These are phyloP conservation scores for Coleophoma eucalyptorum DNA, from an alignment of 2,329 filamentous ascomycete species.

Conservation along the genomic window DNA sequence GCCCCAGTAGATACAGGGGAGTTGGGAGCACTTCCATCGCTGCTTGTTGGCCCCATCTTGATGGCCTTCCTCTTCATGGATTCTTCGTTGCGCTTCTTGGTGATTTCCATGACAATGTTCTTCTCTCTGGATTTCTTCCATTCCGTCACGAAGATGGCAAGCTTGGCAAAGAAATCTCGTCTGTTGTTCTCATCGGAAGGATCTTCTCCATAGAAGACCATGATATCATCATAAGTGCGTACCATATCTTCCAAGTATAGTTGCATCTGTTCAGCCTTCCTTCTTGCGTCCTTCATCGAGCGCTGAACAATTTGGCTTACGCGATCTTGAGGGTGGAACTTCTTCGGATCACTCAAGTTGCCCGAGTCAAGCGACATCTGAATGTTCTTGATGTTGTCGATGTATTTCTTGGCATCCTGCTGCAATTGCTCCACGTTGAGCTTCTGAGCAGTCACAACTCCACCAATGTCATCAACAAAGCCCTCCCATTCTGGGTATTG, in stretches of 20 bases:
- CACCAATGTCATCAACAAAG: slow-evolving; percentile 79
- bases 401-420: slow-evolving; percentile 83
- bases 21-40: slow-evolving; percentile 43
- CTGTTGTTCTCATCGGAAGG: slow-evolving; percentile 86
- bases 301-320: slow-evolving; percentile 88
- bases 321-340: slow-evolving; percentile 96
- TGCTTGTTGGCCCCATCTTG: slow-evolving; percentile 51
- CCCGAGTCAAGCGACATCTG: slow-evolving; percentile 89
- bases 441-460: slow-evolving; percentile 78
- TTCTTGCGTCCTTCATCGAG: slow-evolving; percentile 91
- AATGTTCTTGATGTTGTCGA: slow-evolving; percentile 90
- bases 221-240: slow-evolving; percentile 88
- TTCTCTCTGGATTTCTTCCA: slow-evolving; percentile 97
- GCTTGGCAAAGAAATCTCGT: slow-evolving; percentile 91
- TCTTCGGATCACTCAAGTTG: slow-evolving; percentile 93
- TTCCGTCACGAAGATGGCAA: slow-evolving; percentile 84
- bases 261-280: slow-evolving; percentile 94
- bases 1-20: slow-evolving; percentile 77
- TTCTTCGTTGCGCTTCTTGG: slow-evolving; percentile 78
- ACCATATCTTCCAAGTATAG: slow-evolving; percentile 92
- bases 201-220: slow-evolving; percentile 96
- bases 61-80: slow-evolving; percentile 87
- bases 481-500: slow-evolving; percentile 95
- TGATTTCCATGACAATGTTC: slow-evolving; percentile 81
- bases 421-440: slow-evolving; percentile 93